Base-by-base conservation (phyloP, 192 early-diverging fungal genomes). In the Mortierella antarctica region DNA sequence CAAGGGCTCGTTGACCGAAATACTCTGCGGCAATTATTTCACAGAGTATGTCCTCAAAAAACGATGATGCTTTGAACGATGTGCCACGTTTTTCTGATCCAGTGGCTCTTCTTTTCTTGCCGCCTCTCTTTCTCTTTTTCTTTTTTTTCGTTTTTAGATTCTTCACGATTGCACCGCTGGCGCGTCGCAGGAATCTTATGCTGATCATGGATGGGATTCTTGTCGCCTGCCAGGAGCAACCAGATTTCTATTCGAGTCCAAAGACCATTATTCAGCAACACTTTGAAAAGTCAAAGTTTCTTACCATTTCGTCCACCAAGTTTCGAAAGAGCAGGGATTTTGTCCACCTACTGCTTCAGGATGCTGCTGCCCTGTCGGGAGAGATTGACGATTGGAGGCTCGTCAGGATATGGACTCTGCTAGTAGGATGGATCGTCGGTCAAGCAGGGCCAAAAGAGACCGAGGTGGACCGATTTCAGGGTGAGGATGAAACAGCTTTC, bases 321-420 rank as follows among this genome's bases (percentile, higher is more conserved):
- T 40, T 59, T 39, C n/a, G 18, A 5, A 8, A 62, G 18, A 9
- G 1, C 14, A 11, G 48, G 7, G 59, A 61, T 6, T 10, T 73
- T 50, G 20, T 56, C 1, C 55, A 51, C 14, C 39, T 13, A 39
- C 21, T 70, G 14, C 31, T 78, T 40, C 61, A 78, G 18, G 62
- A 65, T 12, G 46, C 65, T 20, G 57, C 74, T 31, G 68, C 17
- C 8, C 11, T 69, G 48, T 55, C 67, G 56, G 68, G 68, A 14
- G 68, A 78, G 53, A 70, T 78, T 15, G 11, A n/a, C 7, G 74
- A 78, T 47, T 78, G 74, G 74, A 31, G 74, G n/a, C 47, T 78
- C 17, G 47, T 66, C 3, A 46, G 65, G 11, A 62, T 78, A 6
- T 63, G 67, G 47, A 45, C n/a, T 17, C 8, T 65, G 11, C n/a